Base-by-base conservation (phyloP, 2,329 filamentous ascomycete species). In the Sclerotiophoma versabilis region DNA sequence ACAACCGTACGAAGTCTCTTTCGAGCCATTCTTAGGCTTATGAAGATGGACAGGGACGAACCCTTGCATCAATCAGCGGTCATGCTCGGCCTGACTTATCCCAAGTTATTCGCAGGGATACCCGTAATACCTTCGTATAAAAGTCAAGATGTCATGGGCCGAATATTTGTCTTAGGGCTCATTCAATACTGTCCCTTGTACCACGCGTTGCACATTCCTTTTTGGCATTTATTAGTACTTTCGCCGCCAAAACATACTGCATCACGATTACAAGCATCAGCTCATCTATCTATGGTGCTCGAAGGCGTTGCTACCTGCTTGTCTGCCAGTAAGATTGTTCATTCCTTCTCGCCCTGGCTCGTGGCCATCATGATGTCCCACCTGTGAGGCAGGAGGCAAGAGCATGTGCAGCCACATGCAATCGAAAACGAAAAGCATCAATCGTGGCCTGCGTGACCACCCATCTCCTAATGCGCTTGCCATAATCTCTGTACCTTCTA, bases 161-260 rank as follows among this genome's bases (percentile, higher is more conserved):
- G 26, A 26, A 41, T 4, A 20, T 10, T 30, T 25, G 30, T 22
- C 20, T 19, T 41, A 43, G 26, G 11, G 38, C 50, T 44, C 22
- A 33, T 19, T 33, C 11, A 38, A 15, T 20, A 17, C 17, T 33
- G 32, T 36, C 39, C 29, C 27, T 38, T 41, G 45, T 45, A 49
- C 39, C 12, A 54, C 51, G 4, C n/a, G 34, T 11, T 12, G 6
- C n/a, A 41, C 46, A 49, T 54, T 54, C 46, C 41, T 41, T 29
- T 19, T 10, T n/a, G 12, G 20, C 22, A 30, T 34, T 12, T 25
- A 27, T 38, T 8, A 20, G 12, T 41, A 26, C n/a, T 15, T n/a
- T 41, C 34, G n/a, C 41, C 34, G 39, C 46, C 45, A 49, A 36
- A 27, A 6, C 3, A 10, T 14, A 29, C 37, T 17, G 36, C 33